Conservation (phyloP, 1,284 basidiomycete genomes). For the Coniferiporia sulphurascens region DNA sequence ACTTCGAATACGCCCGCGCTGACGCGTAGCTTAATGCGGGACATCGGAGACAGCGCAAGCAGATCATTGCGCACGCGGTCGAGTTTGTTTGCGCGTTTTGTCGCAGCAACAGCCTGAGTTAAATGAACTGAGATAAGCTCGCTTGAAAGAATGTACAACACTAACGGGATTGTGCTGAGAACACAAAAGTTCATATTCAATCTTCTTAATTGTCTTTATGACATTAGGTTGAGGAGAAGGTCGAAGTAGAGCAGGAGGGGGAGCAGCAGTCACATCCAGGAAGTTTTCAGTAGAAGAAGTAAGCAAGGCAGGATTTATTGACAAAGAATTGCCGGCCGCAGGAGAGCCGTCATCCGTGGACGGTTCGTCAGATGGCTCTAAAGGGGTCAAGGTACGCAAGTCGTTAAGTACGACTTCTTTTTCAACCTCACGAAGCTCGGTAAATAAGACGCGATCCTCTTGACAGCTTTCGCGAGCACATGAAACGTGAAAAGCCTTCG, state of each 20-base stretch:
- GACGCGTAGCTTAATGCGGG: slow-evolving; percentile 76
- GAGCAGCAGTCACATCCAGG: not conserved
- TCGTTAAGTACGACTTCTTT: slow-evolving; percentile 68
- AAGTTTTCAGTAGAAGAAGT: not conserved
- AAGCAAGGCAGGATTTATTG: not conserved
- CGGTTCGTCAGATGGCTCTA: not conserved
- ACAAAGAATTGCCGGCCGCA: not conserved
- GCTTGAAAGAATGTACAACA: slow-evolving; percentile 20
- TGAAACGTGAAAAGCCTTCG: slow-evolving; percentile 89
- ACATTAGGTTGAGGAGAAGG: slow-evolving; percentile 33
- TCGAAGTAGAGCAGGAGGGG: not conserved
- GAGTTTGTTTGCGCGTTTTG: slow-evolving; percentile 64
- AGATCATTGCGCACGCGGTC: slow-evolving; percentile 63
- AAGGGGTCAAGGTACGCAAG: not conserved
- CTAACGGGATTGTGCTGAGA: slow-evolving; percentile 80
- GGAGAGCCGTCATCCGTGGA: not conserved
- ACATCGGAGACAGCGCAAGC: slow-evolving; percentile 59
- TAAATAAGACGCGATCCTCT: slow-evolving; percentile 52
- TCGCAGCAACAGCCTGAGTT: slow-evolving; percentile 59
- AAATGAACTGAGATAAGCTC: slow-evolving; percentile 4
- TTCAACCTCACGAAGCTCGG: slow-evolving; percentile 62
- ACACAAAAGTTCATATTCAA: slow-evolving; percentile 71
- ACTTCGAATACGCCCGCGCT: slow-evolving; percentile 79
- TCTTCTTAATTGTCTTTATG: slow-evolving; percentile 62
- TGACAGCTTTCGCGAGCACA: slow-evolving; percentile 66